Evolutionary conservation across 305 asterid genomes (phyloP).

Genomic region (Fraxinus greggii): DNA sequence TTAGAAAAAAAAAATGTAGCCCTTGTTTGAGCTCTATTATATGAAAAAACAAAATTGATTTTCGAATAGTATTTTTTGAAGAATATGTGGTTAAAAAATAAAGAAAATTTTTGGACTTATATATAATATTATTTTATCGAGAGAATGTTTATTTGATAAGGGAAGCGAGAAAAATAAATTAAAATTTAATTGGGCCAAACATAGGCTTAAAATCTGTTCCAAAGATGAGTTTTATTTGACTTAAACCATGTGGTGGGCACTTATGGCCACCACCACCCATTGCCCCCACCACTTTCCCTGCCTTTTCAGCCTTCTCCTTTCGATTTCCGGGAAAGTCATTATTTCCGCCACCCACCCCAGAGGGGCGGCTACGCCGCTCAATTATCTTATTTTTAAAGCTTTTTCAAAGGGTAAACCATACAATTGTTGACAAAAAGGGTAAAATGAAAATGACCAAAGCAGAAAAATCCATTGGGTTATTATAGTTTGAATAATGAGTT

Average conservation of each 20-base stretch:
- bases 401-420: neutral
- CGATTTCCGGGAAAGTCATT: conserved; percentile 26
- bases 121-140: too few species aligned
- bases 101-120: too few species aligned
- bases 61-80: too few species aligned
- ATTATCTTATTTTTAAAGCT: neutral
- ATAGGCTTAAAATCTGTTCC: too few species aligned
- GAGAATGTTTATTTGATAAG: too few species aligned
- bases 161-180: too few species aligned
- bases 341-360: conserved; percentile 11
- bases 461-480: neutral
- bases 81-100: too few species aligned
- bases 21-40: too few species aligned
- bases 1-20: too few species aligned
- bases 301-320: conserved; percentile 51
- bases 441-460: neutral
- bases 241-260: conserved; percentile 63
- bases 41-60: too few species aligned
- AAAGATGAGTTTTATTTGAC: conserved; percentile 43
- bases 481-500: neutral
- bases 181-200: too few species aligned
- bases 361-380: conserved; percentile 31
- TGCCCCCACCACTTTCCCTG: conserved; percentile 28
- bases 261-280: conserved; percentile 28
- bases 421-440: neutral